These are phyloP conservation scores for Tricholoma saponaceum DNA, from an alignment of 768 basidiomycete genomes.

Conservation along the genomic window DNA sequence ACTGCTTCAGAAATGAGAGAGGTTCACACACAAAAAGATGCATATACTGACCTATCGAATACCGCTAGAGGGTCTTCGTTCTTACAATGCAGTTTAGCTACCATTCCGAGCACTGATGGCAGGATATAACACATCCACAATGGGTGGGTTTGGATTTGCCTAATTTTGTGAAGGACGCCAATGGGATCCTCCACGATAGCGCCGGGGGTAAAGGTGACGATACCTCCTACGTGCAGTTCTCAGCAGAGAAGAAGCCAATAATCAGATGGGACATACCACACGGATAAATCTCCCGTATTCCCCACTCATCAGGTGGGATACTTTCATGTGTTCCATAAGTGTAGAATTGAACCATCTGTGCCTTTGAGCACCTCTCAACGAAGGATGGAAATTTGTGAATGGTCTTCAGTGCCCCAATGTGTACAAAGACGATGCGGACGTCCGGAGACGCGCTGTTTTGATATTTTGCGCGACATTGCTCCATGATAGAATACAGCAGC, in stretches of 20 bases:
- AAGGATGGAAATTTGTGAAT: conserved; percentile 48
- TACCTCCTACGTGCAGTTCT: conserved; percentile 47
- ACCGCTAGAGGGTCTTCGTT: conserved; percentile 36
- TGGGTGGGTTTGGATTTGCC: conserved; percentile 52
- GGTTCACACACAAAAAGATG: neutral
- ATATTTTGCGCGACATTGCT: conserved; percentile 36
- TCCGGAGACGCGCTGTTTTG: conserved; percentile 33
- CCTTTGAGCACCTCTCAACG: conserved; percentile 39
- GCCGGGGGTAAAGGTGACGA: conserved; percentile 65
- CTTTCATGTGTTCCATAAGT: conserved; percentile 63
- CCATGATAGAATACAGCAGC: conserved; percentile 40
- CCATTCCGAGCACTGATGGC: conserved; percentile 60
- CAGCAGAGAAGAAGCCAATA: neutral
- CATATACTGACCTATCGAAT: conserved; percentile 34
- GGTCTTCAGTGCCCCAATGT: conserved; percentile 50
- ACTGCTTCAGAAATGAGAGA: conserved; percentile 21
- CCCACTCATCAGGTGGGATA: conserved; percentile 51
- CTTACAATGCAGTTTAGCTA: conserved; percentile 34
- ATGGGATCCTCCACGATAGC: conserved; percentile 53
- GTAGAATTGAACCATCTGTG: conserved; percentile 52
- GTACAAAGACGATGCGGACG: conserved; percentile 57
- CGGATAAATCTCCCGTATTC: conserved; percentile 64
- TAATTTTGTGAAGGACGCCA: conserved; percentile 44
- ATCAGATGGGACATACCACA: conserved; percentile 41
- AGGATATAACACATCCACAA: conserved; percentile 67